phyloP scores from a whole-genome alignment of 352 stramenopile species.

The Pythium scleroteichum region DNA sequence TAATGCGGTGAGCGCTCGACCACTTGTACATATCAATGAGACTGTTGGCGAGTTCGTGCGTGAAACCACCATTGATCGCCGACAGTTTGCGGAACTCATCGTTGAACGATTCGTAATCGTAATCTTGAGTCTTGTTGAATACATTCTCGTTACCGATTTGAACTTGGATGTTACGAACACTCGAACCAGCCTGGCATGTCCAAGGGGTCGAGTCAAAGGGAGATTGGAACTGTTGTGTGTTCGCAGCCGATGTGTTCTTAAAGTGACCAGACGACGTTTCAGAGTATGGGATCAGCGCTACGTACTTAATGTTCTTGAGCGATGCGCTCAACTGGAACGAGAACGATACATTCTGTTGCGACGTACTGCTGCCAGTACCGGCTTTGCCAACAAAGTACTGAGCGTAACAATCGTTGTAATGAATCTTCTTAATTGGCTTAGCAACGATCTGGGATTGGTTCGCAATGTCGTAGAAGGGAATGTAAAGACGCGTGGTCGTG shows the following conservation, averaged over 20 bases:
- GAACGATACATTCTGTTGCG: slow-evolving; percentile 24
- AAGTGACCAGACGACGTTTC: slow-evolving; percentile 19
- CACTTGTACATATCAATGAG: slow-evolving; percentile 29
- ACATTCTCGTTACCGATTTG: slow-evolving; percentile 35
- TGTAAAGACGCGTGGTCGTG: slow-evolving; percentile 24
- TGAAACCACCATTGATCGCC: slow-evolving; percentile 29
- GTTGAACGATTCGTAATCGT: slow-evolving; percentile 25
- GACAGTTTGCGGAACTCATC: slow-evolving; percentile 24
- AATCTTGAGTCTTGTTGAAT: slow-evolving; percentile 30
- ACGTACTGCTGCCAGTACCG: slow-evolving; percentile 15
- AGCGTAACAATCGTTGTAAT: slow-evolving; percentile 26
- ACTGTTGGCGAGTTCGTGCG: slow-evolving; percentile 24
- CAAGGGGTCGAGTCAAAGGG: slow-evolving; percentile 30
- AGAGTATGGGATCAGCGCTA: slow-evolving; percentile 23
- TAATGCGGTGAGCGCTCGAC: slow-evolving; percentile 17
- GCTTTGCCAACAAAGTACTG: slow-evolving; percentile 27
- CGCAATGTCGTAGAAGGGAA: slow-evolving; percentile 35
- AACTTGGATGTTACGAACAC: slow-evolving; percentile 27
- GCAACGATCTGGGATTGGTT: slow-evolving; percentile 21
- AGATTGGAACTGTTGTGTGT: slow-evolving; percentile 23
- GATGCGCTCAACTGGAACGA: slow-evolving; percentile 22
- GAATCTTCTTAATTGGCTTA: slow-evolving; percentile 33
- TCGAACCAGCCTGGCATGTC: slow-evolving; percentile 25
- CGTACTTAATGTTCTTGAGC: slow-evolving; percentile 28
- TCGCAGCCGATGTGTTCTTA: not conserved